phyloP scores from a whole-genome alignment of 331 rosid species.

The Malus hybrid region DNA sequence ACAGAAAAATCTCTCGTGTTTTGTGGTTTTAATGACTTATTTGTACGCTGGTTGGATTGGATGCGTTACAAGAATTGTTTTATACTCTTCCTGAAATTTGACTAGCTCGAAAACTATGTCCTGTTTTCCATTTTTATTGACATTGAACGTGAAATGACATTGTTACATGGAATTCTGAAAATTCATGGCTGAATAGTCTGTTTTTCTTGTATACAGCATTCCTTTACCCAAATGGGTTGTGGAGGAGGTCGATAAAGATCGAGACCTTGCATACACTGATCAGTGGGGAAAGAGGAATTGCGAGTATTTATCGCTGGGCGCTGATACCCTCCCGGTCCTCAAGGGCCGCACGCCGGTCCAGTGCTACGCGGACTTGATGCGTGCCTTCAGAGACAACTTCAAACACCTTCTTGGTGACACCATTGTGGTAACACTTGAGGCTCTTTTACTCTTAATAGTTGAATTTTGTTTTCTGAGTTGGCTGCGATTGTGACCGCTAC shows the following conservation, averaged over 20 bases:
- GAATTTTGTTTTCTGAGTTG: too few species aligned
- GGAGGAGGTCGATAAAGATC: constrained; percentile 76
- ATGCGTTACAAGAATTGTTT: neutral
- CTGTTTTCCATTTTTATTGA: neutral
- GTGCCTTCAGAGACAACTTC: constrained; percentile 76
- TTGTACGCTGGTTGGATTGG: neutral
- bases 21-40: too few species aligned
- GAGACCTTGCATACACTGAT: constrained; percentile 88
- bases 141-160: neutral
- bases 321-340: constrained; percentile 76
- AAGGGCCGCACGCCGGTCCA: constrained; percentile 92
- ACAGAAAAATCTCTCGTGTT: too few species aligned
- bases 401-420: constrained; percentile 82
- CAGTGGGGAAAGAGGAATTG: constrained; percentile 93
- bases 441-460: neutral
- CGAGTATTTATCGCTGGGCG: constrained; percentile 82
- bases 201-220: constrained; percentile 41
- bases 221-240: constrained; percentile 89
- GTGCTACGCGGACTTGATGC: constrained; percentile 91
- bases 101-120: neutral
- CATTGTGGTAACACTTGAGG: constrained; percentile 53
- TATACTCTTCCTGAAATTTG: too few species aligned
- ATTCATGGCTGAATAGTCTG: neutral
- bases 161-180: neutral
- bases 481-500: too few species aligned